Conservation (phyloP, 257 asterid species). For the Lavandula angustifolia region DNA sequence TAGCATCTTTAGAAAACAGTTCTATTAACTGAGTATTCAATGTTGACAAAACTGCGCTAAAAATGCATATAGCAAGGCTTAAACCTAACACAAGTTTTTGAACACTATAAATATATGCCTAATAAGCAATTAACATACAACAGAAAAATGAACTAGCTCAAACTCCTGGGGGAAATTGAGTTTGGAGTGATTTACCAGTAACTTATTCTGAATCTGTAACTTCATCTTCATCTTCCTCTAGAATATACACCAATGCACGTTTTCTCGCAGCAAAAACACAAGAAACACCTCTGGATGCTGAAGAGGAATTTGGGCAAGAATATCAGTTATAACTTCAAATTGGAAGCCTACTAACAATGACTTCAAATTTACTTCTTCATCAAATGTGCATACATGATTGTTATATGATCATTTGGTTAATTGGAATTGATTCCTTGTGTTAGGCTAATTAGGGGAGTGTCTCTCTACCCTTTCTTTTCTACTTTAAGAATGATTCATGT, state of each 20-base stretch:
- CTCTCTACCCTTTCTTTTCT: too few species aligned
- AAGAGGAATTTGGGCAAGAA: constrained; percentile 19
- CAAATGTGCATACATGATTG: not conserved
- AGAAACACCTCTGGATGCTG: constrained; percentile 96
- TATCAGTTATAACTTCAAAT: constrained; percentile 23
- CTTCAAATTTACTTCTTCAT: not conserved
- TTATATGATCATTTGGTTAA: not conserved
- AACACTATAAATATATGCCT: constrained; percentile 9
- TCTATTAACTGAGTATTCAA: too few species aligned
- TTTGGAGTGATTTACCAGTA: constrained; percentile 7
- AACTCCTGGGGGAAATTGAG: not conserved
- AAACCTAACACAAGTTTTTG: too few species aligned
- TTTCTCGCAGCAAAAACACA: constrained; percentile 82
- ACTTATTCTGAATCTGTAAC: constrained; percentile 60
- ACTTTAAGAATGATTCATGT: too few species aligned
- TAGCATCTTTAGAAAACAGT: too few species aligned
- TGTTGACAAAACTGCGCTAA: too few species aligned
- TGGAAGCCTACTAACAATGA: not conserved
- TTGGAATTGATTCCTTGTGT: not conserved
- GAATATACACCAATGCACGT: constrained; percentile 87
- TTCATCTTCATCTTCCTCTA: constrained; percentile 97
- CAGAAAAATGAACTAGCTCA: constrained; percentile 22
- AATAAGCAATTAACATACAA: not conserved
- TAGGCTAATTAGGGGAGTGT: too few species aligned
- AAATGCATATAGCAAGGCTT: too few species aligned